phyloP scores from a whole-genome alignment of 139 green algal species.

The Tetraselmis chui region DNA sequence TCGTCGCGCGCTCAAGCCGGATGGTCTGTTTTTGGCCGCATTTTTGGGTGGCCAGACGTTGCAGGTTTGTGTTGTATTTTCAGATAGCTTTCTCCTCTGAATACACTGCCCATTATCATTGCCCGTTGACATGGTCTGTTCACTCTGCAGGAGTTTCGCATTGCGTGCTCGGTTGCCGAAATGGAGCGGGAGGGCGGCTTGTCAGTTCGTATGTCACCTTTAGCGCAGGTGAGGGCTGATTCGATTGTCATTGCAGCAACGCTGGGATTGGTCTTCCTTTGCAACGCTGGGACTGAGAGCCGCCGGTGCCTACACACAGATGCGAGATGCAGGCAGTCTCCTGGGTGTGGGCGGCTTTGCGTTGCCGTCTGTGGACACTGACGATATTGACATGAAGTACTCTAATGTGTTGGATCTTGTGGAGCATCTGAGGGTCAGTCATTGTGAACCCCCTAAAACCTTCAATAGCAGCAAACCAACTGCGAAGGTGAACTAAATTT shows the following conservation, averaged over 20 bases:
- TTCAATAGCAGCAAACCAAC: not conserved
- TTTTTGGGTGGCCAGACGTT: conserved; percentile 77
- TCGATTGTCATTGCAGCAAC: not conserved
- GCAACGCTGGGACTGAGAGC: not conserved
- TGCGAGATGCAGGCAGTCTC: conserved; percentile 69
- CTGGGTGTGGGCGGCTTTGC: conserved; percentile 54
- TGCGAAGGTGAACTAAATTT: not conserved
- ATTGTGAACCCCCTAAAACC: not conserved
- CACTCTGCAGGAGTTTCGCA: conserved; percentile 53
- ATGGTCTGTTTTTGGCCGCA: conserved; percentile 69
- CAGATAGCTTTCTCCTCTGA: too few species aligned
- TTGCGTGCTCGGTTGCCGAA: conserved; percentile 66
- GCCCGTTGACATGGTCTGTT: too few species aligned
- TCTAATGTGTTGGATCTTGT: conserved; percentile 40
- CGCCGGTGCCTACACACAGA: conserved; percentile 28
- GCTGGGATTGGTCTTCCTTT: not conserved
- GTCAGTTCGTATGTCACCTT: conserved; percentile 60
- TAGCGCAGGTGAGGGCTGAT: conserved; percentile 45
- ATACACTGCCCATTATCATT: too few species aligned
- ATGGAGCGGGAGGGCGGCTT: conserved; percentile 73
- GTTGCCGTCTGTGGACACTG: conserved; percentile 72
- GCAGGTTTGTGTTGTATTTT: conserved; percentile 32
- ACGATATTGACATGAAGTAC: conserved; percentile 64
- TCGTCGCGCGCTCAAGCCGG: conserved; percentile 52
- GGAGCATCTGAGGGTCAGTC: conserved; percentile 42